Conservation (phyloP, 2,329 filamentous ascomycete genomes). For the Pseudonectria buxi region DNA sequence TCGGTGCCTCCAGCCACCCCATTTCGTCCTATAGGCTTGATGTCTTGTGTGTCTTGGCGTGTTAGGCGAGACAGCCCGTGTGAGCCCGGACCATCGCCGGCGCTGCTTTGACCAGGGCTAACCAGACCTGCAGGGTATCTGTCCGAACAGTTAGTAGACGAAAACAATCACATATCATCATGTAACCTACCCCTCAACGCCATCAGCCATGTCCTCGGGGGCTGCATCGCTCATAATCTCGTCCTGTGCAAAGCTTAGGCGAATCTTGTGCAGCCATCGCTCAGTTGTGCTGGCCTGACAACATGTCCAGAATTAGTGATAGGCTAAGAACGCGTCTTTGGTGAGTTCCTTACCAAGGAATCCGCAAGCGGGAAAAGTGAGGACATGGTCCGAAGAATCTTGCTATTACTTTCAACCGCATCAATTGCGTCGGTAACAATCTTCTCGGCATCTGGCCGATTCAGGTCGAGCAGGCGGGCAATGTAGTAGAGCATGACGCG, state of each 20-base stretch:
- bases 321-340: background rate
- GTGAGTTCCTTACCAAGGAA: constrained; percentile 26
- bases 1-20: constrained; percentile 8
- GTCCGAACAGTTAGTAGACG: constrained; percentile 2
- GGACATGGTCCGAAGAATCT: constrained; percentile 31
- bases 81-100: constrained; percentile 15
- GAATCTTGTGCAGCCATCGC: constrained; percentile 33
- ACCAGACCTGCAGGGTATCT: constrained; percentile 13
- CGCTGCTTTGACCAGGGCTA: constrained; percentile 15
- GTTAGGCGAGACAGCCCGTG: constrained; percentile 18
- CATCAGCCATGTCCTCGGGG: constrained; percentile 7
- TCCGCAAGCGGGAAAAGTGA: constrained; percentile 33
- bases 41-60: constrained; percentile 14
- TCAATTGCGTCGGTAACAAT: constrained; percentile 32
- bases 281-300: constrained; percentile 32
- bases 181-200: constrained; percentile 9
- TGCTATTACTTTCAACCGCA: constrained; percentile 33
- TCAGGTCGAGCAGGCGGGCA: constrained; percentile 34
- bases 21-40: constrained; percentile 10
- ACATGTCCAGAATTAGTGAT: constrained; percentile 2
- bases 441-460: constrained; percentile 26
- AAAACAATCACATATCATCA: background rate
- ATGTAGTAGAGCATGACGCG: constrained; percentile 42
- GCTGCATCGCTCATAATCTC: constrained; percentile 21
- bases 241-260: constrained; percentile 22